phyloP scores from a whole-genome alignment of 208 protist species.

The Herpetomonas tarakana region DNA sequence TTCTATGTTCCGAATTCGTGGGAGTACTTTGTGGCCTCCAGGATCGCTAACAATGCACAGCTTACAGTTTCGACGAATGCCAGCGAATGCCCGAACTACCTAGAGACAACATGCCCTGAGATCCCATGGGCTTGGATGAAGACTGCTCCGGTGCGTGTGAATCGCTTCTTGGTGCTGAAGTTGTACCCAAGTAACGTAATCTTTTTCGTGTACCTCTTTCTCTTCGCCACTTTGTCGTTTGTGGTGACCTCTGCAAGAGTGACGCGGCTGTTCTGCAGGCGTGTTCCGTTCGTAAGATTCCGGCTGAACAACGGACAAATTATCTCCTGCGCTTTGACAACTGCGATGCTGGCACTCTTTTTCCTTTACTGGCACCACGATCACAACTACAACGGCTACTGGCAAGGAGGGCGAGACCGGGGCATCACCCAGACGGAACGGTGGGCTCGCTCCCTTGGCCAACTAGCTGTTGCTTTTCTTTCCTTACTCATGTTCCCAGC shows the following conservation, averaged over 20 bases:
- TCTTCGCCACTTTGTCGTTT: slow-evolving; percentile 7
- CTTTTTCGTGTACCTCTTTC: slow-evolving; percentile 26
- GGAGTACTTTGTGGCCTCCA: slow-evolving; percentile 19
- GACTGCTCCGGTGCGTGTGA: slow-evolving; percentile 16
- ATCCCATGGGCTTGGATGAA: slow-evolving; percentile 25
- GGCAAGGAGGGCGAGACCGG: neutral
- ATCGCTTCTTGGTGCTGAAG: slow-evolving; percentile 20
- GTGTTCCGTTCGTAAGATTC: neutral
- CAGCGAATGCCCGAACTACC: slow-evolving; percentile 7
- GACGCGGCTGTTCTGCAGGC: neutral
- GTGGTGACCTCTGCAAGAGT: slow-evolving; percentile 7
- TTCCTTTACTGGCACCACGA: slow-evolving; percentile 29
- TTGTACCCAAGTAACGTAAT: slow-evolving; percentile 35
- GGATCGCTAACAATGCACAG: slow-evolving; percentile 25
- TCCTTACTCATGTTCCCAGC: slow-evolving; percentile 28
- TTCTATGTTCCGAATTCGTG: slow-evolving; percentile 34
- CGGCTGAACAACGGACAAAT: neutral
- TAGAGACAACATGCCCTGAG: slow-evolving; percentile 20
- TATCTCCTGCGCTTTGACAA: slow-evolving; percentile 14
- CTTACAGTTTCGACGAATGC: slow-evolving; percentile 2
- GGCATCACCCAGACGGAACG: slow-evolving; percentile 10
- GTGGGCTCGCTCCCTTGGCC: slow-evolving; percentile 26
- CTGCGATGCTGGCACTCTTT: slow-evolving; percentile 15
- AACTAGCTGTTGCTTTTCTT: slow-evolving; percentile 24
- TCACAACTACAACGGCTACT: slow-evolving; percentile 23